These are phyloP conservation scores for Setaria viridis DNA, from an alignment of 202 grass and related monocot genomes.

Conservation along the genomic window DNA sequence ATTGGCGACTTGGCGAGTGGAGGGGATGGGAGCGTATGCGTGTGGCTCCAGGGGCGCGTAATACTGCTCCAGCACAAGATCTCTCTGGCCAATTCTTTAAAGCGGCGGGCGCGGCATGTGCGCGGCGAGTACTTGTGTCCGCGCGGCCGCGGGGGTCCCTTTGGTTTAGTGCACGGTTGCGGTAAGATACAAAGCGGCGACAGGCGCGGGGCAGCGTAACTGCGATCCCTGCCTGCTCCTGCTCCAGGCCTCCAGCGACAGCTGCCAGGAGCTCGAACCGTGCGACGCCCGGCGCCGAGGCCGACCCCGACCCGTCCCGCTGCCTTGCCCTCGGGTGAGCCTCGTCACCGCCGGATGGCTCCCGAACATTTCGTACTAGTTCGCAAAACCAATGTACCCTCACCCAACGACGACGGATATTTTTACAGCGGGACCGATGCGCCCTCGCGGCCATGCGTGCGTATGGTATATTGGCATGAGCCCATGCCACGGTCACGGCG, in stretches of 20 bases:
- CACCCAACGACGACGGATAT: neutral
- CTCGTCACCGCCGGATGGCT: neutral
- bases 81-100: conserved; percentile 47
- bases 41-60: conserved; percentile 32
- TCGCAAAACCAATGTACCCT: neutral
- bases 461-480: too few relatives aligned
- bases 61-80: conserved; percentile 37
- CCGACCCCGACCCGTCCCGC: neutral
- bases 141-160: neutral
- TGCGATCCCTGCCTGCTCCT: neutral
- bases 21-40: too few relatives aligned
- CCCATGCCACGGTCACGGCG: neutral
- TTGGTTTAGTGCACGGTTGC: conserved; percentile 37
- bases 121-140: conserved; percentile 51
- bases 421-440: conserved; percentile 12
- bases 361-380: neutral
- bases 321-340: too few relatives aligned
- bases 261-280: neutral
- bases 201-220: neutral
- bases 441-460: neutral
- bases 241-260: neutral
- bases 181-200: conserved; percentile 36
- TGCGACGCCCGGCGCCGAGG: neutral
- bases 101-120: conserved; percentile 50
- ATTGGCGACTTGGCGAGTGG: neutral